Evolutionary conservation across 352 stramenopile species (phyloP), one percentile per base, ranked within the genome.

Genomic region (Globisporangium mamillatum): DNA sequence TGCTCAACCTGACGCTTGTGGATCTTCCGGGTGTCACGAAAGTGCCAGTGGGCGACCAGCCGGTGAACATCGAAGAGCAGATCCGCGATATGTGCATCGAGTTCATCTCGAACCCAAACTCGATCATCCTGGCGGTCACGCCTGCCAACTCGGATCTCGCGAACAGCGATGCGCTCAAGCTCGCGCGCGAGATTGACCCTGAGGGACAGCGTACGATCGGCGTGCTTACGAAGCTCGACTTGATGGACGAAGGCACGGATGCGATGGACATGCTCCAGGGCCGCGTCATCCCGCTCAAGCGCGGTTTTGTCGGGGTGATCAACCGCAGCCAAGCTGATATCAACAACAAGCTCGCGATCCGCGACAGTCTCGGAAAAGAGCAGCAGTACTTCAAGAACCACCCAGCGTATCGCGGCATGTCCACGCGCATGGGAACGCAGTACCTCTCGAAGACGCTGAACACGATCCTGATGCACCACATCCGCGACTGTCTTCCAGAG

Each of bases 241-340:
- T 99, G 50, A 99, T 99, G 98, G 98, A 99, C 83, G 92, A 98
- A 64, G 98, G 98, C 59, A 99, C 98, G 9, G 98, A 99, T 81
- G 97, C 96, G 7, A 80, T 92, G 62, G 96, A 99, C 57, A 98
- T 99, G 81, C 85, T 99, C 25, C 82, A 98, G 46, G 98, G 98
- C 72, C 89, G 92, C 69, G 88, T 99, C 10, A 99, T 99, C 71
- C 96, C 97, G 29, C 86, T 99, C 25, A 97, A 98, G 63, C 87
- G 92, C 63, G 98, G 98, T 57, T 99, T 99, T 70, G 97, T 99
- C 58, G 98, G 91, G 60, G 97, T 99, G 12, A 97, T 99, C 67
- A 99, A 99, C 84, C 90, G 98, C 61, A 98, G 95, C 59, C 98
- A 99, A 79, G 92, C 93, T 6, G 98, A 99, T 75, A 99, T 99